Evolutionary conservation across 257 asterid genomes (phyloP).

Genomic region (Nemophila menziesii): DNA sequence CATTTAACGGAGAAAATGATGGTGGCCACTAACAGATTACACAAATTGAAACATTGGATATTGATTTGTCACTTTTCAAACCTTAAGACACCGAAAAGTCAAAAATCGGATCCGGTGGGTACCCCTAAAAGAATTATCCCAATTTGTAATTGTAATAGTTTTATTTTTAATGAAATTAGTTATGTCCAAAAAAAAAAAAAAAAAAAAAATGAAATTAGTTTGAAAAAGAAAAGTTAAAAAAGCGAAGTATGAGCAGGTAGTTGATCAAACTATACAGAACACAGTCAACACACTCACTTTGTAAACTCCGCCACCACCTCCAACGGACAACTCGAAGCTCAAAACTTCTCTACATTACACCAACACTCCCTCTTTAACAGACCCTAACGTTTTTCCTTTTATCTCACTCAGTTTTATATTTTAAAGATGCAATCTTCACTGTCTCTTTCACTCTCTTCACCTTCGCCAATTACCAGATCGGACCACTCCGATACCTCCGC

Average conservation of each 20-base stretch:
- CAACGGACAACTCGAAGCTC: conserved; percentile 57
- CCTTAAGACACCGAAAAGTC: no score
- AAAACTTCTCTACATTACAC: conserved; percentile 8
- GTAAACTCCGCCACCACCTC: conserved; percentile 54
- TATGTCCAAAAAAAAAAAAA: no score
- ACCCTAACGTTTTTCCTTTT: background rate
- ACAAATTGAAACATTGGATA: no score
- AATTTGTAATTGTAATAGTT: no score
- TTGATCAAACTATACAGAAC: background rate
- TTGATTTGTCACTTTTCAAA: no score
- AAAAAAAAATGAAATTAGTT: no score
- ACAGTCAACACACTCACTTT: conserved; percentile 13
- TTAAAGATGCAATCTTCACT: conserved; percentile 54
- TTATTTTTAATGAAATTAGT: no score
- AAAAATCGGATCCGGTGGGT: no score
- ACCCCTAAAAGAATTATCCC: no score
- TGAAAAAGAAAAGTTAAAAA: no score
- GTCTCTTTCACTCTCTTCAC: conserved; percentile 46
- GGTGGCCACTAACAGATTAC: no score
- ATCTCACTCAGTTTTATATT: background rate
- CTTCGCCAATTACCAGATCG: conserved; percentile 39
- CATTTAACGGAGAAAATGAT: no score
- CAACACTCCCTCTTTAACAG: conserved; percentile 5
- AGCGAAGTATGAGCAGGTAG: background rate
- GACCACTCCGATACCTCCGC: conserved; percentile 14